Conservation (phyloP, 179 eudicot species). For the Silene vulgaris region DNA sequence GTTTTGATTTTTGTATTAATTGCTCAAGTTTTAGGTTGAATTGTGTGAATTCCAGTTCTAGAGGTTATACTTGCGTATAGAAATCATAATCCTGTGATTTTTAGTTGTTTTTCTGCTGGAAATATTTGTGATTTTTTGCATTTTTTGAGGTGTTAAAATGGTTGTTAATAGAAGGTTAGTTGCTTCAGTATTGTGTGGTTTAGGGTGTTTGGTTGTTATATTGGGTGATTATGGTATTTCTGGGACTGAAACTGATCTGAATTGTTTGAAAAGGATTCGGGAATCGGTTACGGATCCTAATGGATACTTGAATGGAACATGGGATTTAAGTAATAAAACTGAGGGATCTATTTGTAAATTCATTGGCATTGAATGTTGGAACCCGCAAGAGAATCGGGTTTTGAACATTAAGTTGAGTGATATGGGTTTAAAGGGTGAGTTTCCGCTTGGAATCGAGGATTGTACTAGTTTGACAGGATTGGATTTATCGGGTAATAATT, state of each 20-base stretch:
- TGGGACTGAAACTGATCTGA: slow-evolving; percentile 44
- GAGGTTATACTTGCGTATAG: neutral
- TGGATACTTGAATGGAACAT: slow-evolving; percentile 35
- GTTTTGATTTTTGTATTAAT: neutral
- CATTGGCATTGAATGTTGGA: slow-evolving; percentile 79
- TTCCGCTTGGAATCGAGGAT: slow-evolving; percentile 49
- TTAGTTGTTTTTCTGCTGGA: neutral
- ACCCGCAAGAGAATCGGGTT: slow-evolving; percentile 58
- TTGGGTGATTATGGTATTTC: slow-evolving; percentile 26
- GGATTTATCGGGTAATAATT: slow-evolving; percentile 56
- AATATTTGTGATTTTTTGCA: slow-evolving; percentile 9
- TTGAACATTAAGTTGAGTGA: slow-evolving; percentile 49
- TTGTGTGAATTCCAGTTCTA: slow-evolving; percentile 7
- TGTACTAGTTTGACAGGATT: slow-evolving; percentile 67
- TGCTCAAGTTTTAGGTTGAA: neutral
- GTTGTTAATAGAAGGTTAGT: slow-evolving; percentile 14
- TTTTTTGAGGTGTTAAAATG: slow-evolving; percentile 21
- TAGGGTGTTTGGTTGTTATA: slow-evolving; percentile 29
- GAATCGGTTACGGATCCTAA: slow-evolving; percentile 44
- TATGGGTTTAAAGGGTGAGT: slow-evolving; percentile 65
- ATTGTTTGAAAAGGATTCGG: slow-evolving; percentile 40
- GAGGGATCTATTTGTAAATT: slow-evolving; percentile 71
- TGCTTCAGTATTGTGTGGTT: slow-evolving; percentile 14
- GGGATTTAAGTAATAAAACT: slow-evolving; percentile 62
- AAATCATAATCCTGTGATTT: slow-evolving; percentile 1